phyloP scores from a whole-genome alignment of 805 yeast genomes.

The Saturnispora gosingensis region DNA sequence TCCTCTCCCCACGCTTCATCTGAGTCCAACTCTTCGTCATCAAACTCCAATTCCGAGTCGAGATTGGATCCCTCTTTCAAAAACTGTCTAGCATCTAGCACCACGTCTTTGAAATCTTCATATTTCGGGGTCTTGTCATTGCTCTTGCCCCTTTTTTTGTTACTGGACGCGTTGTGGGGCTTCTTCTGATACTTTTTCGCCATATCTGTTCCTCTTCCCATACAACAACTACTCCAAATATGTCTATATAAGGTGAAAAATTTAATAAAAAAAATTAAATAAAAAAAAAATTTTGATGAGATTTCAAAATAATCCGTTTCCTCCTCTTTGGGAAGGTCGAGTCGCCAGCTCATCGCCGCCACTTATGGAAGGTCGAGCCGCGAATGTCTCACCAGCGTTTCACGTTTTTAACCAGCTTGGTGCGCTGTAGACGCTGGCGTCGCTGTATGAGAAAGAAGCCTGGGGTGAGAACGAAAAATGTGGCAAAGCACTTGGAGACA shows the following conservation, averaged over 20 bases:
- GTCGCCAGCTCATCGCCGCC: not conserved
- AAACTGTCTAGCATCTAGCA: slow-evolving; percentile 29
- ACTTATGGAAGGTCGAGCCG: not conserved
- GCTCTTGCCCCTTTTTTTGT: not conserved
- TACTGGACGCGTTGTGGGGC: slow-evolving; percentile 7
- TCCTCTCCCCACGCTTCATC: slow-evolving; percentile 86
- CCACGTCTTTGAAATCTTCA: slow-evolving; percentile 19
- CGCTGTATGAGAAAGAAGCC: too few relatives aligned
- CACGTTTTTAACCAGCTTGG: too few relatives aligned
- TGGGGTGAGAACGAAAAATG: too few relatives aligned
- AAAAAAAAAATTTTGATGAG: not conserved
- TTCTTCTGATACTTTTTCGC: slow-evolving; percentile 12
- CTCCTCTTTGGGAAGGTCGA: not conserved
- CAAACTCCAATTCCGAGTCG: slow-evolving; percentile 26
- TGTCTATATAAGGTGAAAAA: not conserved
- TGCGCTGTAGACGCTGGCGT: too few relatives aligned
- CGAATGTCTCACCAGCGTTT: too few relatives aligned
- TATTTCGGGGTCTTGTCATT: not conserved
- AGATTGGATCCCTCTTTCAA: slow-evolving; percentile 12
- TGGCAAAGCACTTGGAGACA: too few relatives aligned
- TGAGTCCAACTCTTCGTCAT: slow-evolving; percentile 39
- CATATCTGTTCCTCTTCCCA: not conserved
- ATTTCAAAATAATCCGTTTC: not conserved
- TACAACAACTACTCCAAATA: not conserved
- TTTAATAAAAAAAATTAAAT: not conserved